A percentile compares a stretch with the other conserved stretches of the same genome.
phyloP scores from a whole-genome alignment of 106 monocot species.

The Dendrobium huoshanense region DNA sequence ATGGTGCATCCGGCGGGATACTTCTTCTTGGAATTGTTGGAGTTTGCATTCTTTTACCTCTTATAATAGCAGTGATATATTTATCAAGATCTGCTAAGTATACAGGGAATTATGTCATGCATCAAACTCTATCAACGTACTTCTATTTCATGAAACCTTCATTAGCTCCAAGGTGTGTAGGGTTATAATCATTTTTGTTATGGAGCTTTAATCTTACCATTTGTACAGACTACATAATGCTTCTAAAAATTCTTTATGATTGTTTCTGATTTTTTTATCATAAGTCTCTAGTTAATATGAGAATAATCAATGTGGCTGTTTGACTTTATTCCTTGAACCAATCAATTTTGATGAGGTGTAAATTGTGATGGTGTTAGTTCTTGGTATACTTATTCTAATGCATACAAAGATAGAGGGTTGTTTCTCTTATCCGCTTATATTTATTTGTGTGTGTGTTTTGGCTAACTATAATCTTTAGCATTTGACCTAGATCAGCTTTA shows the following conservation, averaged over 20 bases:
- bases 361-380: neutral
- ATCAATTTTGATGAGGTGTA: neutral
- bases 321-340: neutral
- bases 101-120: constrained; percentile 86
- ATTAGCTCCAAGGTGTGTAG: constrained; percentile 67
- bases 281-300: neutral
- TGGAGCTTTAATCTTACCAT: neutral
- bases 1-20: constrained; percentile 77
- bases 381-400: neutral
- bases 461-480: neutral
- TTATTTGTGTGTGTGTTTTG: neutral
- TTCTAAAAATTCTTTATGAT: neutral
- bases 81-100: constrained; percentile 88
- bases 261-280: neutral
- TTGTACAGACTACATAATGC: neutral
- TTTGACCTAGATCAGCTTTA: neutral
- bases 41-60: constrained; percentile 78
- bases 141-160: constrained; percentile 85
- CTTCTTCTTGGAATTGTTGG: constrained; percentile 91
- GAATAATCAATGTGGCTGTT: neutral
- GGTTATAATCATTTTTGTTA: neutral
- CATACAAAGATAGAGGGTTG: neutral
- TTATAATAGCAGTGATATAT: constrained; percentile 82
- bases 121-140: constrained; percentile 74
- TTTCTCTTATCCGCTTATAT: neutral